phyloP scores from a whole-genome alignment of 306 rosid genomes.

The Myrica gale region DNA sequence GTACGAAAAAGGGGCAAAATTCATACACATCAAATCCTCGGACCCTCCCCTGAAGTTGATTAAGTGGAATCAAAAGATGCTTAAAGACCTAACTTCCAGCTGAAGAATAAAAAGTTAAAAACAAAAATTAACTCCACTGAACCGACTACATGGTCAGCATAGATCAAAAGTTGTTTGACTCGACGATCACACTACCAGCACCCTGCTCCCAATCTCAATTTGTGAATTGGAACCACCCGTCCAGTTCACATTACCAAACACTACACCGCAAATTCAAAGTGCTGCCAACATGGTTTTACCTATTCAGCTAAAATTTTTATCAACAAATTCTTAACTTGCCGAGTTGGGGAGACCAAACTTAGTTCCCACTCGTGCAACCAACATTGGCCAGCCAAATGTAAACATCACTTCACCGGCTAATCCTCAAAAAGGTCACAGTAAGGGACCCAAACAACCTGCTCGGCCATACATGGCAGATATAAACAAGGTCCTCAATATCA shows the following conservation, averaged over 20 bases:
- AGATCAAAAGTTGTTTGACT: neutral
- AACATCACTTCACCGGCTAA: neutral
- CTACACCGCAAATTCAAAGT: neutral
- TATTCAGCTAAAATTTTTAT: neutral
- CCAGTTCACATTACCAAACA: neutral
- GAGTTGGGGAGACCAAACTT: neutral
- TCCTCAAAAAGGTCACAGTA: neutral
- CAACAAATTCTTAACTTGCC: neutral
- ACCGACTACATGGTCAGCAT: neutral
- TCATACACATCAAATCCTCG: neutral
- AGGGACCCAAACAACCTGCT: neutral
- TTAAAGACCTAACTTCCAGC: neutral
- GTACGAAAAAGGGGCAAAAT: neutral
- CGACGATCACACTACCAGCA: neutral
- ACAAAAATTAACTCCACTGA: neutral
- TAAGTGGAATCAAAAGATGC: neutral
- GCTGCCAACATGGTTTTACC: neutral
- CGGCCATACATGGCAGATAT: neutral
- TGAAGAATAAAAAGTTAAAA: neutral
- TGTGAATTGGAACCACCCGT: neutral
- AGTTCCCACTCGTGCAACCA: neutral
- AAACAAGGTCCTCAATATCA: neutral
- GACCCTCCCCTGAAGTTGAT: neutral
- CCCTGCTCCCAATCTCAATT: neutral
- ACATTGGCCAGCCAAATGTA: neutral